Evolutionary conservation across 495 filamentous ascomycete species (phyloP).

Genomic region (Chaetomium tenue): DNA sequence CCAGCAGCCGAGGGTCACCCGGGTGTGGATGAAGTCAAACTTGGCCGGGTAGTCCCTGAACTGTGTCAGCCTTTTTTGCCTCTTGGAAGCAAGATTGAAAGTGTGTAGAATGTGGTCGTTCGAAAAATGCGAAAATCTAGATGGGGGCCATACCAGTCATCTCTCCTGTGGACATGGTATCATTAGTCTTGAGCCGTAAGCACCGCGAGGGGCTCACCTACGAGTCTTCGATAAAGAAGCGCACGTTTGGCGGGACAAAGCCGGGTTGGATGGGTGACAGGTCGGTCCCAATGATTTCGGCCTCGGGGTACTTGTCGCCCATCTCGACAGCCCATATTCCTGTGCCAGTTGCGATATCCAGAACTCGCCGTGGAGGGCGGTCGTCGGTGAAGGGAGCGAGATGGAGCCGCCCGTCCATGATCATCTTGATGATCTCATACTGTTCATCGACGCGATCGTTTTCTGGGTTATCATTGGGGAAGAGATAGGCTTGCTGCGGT

Average conservation of each 20-base stretch:
- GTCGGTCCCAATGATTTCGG: constrained; percentile 43
- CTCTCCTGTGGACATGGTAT: constrained; percentile 38
- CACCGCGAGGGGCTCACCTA: constrained; percentile 19
- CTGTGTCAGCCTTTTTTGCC: constrained; percentile 18
- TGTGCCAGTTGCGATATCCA: constrained; percentile 71
- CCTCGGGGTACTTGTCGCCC: constrained; percentile 47
- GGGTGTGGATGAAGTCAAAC: constrained; percentile 54
- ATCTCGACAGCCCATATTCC: constrained; percentile 51
- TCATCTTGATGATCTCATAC: constrained; percentile 57
- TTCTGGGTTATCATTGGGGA: constrained; percentile 61
- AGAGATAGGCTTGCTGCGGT: constrained; percentile 51
- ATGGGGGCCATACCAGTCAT: constrained; percentile 33
- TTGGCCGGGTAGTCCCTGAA: constrained; percentile 28
- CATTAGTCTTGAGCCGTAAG: background rate
- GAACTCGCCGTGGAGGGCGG: constrained; percentile 52
- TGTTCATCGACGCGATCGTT: constrained; percentile 56
- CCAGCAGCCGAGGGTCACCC: constrained; percentile 49
- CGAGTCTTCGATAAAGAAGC: constrained; percentile 52
- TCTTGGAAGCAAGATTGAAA: background rate
- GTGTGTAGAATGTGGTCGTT: background rate
- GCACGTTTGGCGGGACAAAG: constrained; percentile 44
- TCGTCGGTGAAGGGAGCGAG: constrained; percentile 54
- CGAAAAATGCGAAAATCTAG: constrained; percentile 18
- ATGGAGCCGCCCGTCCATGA: constrained; percentile 53
- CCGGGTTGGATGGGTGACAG: constrained; percentile 48